A percentile compares a stretch with the other conserved stretches of the same genome.
These are phyloP conservation scores for Claviceps capensis DNA, from an alignment of 2,329 filamentous ascomycete genomes.

Conservation along the genomic window DNA sequence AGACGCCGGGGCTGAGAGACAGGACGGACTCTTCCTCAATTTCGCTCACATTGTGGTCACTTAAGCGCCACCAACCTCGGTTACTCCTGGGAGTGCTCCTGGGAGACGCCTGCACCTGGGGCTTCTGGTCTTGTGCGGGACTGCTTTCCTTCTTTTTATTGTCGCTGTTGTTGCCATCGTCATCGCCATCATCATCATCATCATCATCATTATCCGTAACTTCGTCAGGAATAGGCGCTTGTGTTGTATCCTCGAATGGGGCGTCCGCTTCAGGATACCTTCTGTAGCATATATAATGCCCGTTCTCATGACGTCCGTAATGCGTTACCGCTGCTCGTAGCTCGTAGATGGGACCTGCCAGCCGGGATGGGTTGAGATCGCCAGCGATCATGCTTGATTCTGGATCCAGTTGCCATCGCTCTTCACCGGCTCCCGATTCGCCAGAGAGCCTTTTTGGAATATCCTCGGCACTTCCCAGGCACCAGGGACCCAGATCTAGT, in stretches of 20 bases:
- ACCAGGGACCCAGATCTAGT: conserved; percentile 76
- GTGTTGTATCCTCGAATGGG: background rate
- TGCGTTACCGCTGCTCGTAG: conserved; percentile 79
- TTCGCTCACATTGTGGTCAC: conserved; percentile 70
- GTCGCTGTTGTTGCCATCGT: background rate
- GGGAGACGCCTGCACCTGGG: conserved; percentile 1
- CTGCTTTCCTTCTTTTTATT: conserved; percentile 5
- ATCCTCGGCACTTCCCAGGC: conserved; percentile 45
- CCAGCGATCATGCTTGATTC: conserved; percentile 59
- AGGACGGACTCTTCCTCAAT: conserved; percentile 63
- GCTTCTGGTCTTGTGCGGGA: conserved; percentile 3
- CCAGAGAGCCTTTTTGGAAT: conserved; percentile 6
- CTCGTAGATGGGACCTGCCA: conserved; percentile 53
- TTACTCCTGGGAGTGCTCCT: conserved; percentile 7
- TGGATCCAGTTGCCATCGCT: conserved; percentile 60
- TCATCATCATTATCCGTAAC: conserved; percentile 3
- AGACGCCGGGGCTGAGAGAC: conserved; percentile 60
- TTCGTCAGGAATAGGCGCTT: background rate
- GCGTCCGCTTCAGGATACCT: conserved; percentile 38
- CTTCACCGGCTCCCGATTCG: conserved; percentile 23
- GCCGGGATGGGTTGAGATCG: conserved; percentile 32
- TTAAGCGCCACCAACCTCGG: conserved; percentile 76
- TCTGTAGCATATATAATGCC: conserved; percentile 87
- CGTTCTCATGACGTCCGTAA: conserved; percentile 82
- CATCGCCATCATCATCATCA: background rate